Evolutionary conservation across 2,329 filamentous ascomycete species (phyloP), one percentile per base, ranked within the genome.

Genomic region (Nemania sp.): DNA sequence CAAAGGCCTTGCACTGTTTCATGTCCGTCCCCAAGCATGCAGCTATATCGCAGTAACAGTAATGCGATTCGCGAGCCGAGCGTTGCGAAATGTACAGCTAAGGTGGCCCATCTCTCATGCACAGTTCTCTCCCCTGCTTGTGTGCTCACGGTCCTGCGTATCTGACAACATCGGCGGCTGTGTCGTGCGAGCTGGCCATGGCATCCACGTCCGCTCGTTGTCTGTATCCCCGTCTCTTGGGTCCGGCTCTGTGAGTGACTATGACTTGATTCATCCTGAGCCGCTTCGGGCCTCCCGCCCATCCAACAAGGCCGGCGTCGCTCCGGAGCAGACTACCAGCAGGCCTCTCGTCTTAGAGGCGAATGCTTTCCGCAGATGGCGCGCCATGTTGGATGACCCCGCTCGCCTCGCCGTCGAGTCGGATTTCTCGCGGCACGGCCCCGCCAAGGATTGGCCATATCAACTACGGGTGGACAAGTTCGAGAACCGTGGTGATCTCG

Each of bases 21-120:
- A 19, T 30, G 37, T 22, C 43, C 33, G 39, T 20, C 51, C 33
- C 19, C 28, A 62, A 61, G 59, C 46, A 68, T 67, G 66, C 64
- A 34, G 62, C 46, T 44, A 52, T 37, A 54, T 60, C 45, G 62
- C 63, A 69, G 68, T 68, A 68, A 70, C 63, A 69, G 68, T 68
- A 68, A 70, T 70, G 68, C 68, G 66, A 68, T 50, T 63, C 63
- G 65, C 57, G 65, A 61, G 57, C 57, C 64, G 58, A 57, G 44
- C 45, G 24, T 46, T 64, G 58, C 66, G 65, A 67, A 56, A 70
- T 67, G 65, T 69, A 63, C 68, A 65, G 63, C 62, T 62, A 56
- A 62, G 59, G 52, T 55, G 52, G 51, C 52, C 60, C 51, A 34
- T 57, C 46, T 49, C 61, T 54, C 52, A 55, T 59, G 47, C 53